Conservation (phyloP, 208 protist genomes). For the Wallacemonas rigidus region DNA sequence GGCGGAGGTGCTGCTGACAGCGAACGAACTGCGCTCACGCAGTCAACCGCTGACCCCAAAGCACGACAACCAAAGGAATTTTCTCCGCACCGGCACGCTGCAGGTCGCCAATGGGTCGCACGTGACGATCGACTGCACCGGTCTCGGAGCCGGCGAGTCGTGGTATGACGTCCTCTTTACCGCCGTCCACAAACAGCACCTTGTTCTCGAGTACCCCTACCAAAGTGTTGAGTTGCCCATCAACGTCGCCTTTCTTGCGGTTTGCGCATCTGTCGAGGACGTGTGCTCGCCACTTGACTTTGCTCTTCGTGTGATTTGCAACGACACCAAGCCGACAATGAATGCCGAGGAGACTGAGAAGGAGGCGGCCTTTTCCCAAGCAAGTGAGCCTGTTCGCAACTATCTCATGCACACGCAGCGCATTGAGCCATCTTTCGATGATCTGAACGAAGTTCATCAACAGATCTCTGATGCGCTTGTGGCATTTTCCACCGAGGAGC, state of each 20-base stretch:
- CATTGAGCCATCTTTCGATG: constrained; percentile 20
- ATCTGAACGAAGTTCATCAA: constrained; percentile 15
- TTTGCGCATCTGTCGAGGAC: constrained; percentile 31
- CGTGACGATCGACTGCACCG: constrained; percentile 69
- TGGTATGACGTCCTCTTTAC: constrained; percentile 62
- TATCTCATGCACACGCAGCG: constrained; percentile 50
- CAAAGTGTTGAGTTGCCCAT: constrained; percentile 67
- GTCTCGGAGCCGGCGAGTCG: constrained; percentile 20
- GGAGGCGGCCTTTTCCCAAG: constrained; percentile 6
- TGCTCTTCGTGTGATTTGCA: constrained; percentile 39
- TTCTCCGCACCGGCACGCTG: constrained; percentile 61
- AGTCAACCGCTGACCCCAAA: constrained; percentile 31
- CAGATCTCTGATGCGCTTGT: constrained; percentile 48
- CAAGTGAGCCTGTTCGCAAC: constrained; percentile 26
- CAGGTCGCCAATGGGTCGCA: constrained; percentile 86
- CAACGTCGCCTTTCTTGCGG: constrained; percentile 59
- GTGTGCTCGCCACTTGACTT: constrained; percentile 35
- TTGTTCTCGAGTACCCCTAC: constrained; percentile 71
- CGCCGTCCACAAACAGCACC: constrained; percentile 63
- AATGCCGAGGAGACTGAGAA: constrained; percentile 17
- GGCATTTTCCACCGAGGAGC: constrained; percentile 30
- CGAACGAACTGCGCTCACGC: not conserved
- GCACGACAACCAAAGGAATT: constrained; percentile 59
- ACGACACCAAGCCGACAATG: constrained; percentile 5
- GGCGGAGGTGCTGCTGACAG: constrained; percentile 40